Percentiles rank a stretch among this genome's conserved stretches.
Conservation (phyloP, 2,329 filamentous ascomycete species). For the Pseudogymnoascus sp. region DNA sequence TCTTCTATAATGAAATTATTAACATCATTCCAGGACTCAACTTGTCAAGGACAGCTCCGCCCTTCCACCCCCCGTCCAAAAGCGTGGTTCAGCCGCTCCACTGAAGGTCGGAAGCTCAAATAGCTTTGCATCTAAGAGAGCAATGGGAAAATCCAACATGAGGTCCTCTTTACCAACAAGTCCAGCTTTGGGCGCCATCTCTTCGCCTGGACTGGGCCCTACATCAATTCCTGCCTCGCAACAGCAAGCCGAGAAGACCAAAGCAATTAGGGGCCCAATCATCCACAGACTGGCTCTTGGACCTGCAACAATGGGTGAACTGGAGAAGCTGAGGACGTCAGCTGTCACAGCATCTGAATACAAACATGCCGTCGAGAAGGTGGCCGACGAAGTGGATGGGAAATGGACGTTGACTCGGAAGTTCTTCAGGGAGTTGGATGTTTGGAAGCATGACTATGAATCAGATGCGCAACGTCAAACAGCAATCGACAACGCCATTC, state of each 20-base stretch:
- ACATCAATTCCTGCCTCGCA: slow-evolving; percentile 45
- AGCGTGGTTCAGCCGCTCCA: slow-evolving; percentile 16
- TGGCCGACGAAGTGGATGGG: slow-evolving; percentile 42
- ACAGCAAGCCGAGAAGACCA: slow-evolving; percentile 44
- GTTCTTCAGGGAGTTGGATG: slow-evolving; percentile 56
- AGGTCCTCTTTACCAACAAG: slow-evolving; percentile 42
- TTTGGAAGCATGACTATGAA: slow-evolving; percentile 53
- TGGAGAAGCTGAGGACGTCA: slow-evolving; percentile 44
- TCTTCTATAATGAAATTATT: slow-evolving; percentile 13
- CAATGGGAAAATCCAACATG: slow-evolving; percentile 18
- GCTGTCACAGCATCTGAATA: slow-evolving; percentile 43
- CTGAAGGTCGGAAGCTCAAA: neutral
- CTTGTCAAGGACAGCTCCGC: slow-evolving; percentile 29
- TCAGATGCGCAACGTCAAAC: slow-evolving; percentile 47
- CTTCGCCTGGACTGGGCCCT: slow-evolving; percentile 45
- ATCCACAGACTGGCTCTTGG: slow-evolving; percentile 54
- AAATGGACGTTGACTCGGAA: slow-evolving; percentile 50
- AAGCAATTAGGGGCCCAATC: slow-evolving; percentile 44
- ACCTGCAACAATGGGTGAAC: slow-evolving; percentile 42
- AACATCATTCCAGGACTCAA: slow-evolving; percentile 30
- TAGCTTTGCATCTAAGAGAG: slow-evolving; percentile 13
- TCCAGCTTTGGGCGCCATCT: slow-evolving; percentile 46
- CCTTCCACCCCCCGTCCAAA: slow-evolving; percentile 18
- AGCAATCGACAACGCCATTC: slow-evolving; percentile 53
- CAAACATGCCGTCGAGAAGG: slow-evolving; percentile 46